Percentiles rank a stretch among this genome's conserved stretches.
These are phyloP conservation scores for Globisporangium carolinianum DNA, from an alignment of 352 stramenopile species.

Conservation along the genomic window DNA sequence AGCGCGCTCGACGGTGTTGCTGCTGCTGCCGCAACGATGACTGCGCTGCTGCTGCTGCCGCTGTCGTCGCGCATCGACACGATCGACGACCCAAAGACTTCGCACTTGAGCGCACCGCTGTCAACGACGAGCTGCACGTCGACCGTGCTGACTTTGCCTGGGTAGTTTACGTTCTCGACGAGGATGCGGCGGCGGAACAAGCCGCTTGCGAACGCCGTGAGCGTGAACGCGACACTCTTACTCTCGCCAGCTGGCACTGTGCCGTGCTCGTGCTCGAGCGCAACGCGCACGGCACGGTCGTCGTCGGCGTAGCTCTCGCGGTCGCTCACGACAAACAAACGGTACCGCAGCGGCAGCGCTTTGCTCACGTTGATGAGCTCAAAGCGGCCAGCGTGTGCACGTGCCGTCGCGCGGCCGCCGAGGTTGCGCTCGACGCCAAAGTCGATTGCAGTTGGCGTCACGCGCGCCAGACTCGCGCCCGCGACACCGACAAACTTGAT, in stretches of 20 bases:
- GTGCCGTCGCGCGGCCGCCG: conserved; percentile 28
- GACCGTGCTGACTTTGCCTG: conserved; percentile 67
- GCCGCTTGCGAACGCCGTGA: conserved; percentile 64
- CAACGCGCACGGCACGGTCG: conserved; percentile 61
- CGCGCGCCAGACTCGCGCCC: conserved; percentile 68
- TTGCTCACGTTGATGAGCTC: conserved; percentile 83
- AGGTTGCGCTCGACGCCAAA: conserved; percentile 74
- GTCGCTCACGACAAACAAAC: conserved; percentile 57
- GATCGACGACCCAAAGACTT: conserved; percentile 15
- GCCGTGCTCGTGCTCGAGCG: conserved; percentile 63
- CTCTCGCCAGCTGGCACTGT: conserved; percentile 59
- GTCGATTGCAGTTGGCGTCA: conserved; percentile 58
- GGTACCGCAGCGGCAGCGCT: conserved; percentile 63
- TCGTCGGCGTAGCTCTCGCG: conserved; percentile 72
- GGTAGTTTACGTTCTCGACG: conserved; percentile 81
- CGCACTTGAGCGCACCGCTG: conserved; percentile 46
- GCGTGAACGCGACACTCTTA: conserved; percentile 42
- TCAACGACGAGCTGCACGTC: conserved; percentile 83
- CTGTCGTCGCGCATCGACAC: too few species aligned
- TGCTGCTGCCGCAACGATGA: neutral
- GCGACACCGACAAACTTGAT: conserved; percentile 84
- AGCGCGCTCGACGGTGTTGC: neutral
- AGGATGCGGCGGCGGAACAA: conserved; percentile 77
- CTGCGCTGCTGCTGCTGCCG: neutral
- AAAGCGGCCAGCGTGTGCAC: conserved; percentile 61